Evolutionary conservation across 73 alveolate species (phyloP).

Genomic region (Symbiodinium pilosum): DNA sequence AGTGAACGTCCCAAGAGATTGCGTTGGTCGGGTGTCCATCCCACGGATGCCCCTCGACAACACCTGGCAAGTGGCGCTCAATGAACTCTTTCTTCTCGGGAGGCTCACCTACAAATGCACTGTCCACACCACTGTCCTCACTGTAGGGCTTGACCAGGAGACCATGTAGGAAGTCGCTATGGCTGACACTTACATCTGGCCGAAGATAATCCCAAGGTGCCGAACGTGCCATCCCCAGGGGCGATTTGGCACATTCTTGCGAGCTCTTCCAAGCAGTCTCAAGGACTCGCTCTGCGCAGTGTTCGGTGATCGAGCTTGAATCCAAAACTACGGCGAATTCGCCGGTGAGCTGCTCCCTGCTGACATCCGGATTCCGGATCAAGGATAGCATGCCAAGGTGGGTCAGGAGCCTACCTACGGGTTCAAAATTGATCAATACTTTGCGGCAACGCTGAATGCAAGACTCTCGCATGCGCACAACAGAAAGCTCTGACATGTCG

Average conservation of each 20-base stretch:
- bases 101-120: neutral
- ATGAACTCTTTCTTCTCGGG: neutral
- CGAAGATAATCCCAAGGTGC: neutral
- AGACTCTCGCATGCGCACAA: too few relatives aligned
- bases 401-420: too few relatives aligned
- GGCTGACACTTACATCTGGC: neutral
- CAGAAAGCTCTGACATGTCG: too few relatives aligned
- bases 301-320: neutral
- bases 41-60: constrained; percentile 17
- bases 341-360: neutral
- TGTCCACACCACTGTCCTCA: neutral
- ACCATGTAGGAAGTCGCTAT: neutral
- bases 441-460: too few relatives aligned
- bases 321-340: neutral
- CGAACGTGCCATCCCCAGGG: constrained; percentile 8
- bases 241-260: neutral
- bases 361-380: neutral
- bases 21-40: constrained; percentile 16
- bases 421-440: too few relatives aligned
- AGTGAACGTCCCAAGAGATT: neutral
- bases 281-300: constrained; percentile 5
- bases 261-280: constrained; percentile 7
- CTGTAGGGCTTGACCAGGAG: neutral
- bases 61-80: neutral
- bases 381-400: neutral